Conservation (phyloP, 306 rosid species). For the Cucurbita ficifolia region DNA sequence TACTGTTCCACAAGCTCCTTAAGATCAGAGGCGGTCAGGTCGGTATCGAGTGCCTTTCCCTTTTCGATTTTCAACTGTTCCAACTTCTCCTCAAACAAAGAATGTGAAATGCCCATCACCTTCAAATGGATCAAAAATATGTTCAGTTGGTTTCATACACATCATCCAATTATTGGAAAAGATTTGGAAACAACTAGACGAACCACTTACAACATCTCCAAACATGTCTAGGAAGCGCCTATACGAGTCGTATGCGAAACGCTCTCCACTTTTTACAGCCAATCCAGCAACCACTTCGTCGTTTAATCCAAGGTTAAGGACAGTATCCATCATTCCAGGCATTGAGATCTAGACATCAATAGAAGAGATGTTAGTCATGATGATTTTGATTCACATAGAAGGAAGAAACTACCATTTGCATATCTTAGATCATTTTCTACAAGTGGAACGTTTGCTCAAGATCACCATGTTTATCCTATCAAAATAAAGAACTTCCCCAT, state of each 20-base stretch:
- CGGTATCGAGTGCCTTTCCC: conserved; percentile 51
- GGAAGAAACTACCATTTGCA: background rate
- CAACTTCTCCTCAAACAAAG: conserved; percentile 68
- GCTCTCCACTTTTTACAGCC: conserved; percentile 86
- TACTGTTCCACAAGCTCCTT: conserved; percentile 71
- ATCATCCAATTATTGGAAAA: background rate
- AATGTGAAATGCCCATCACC: conserved; percentile 87
- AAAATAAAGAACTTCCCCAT: background rate
- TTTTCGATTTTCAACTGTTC: conserved; percentile 43
- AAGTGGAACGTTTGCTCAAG: background rate
- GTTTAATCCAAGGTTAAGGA: conserved; percentile 92
- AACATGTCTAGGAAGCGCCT: conserved; percentile 96
- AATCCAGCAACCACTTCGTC: conserved; percentile 81
- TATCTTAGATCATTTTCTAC: background rate
- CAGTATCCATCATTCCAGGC: conserved; percentile 99
- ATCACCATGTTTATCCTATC: background rate
- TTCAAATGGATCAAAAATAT: conserved; percentile 17
- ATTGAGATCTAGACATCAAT: conserved; percentile 50
- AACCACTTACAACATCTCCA: conserved; percentile 72
- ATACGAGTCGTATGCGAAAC: conserved; percentile 86
- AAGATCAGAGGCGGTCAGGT: conserved; percentile 61
- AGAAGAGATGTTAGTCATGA: conserved; percentile 1
- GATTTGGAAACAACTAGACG: background rate
- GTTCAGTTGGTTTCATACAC: conserved; percentile 7
- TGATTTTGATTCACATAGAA: background rate